phyloP scores from a whole-genome alignment of 2,329 filamentous ascomycete species.

The Westerdykella aurantiaca region DNA sequence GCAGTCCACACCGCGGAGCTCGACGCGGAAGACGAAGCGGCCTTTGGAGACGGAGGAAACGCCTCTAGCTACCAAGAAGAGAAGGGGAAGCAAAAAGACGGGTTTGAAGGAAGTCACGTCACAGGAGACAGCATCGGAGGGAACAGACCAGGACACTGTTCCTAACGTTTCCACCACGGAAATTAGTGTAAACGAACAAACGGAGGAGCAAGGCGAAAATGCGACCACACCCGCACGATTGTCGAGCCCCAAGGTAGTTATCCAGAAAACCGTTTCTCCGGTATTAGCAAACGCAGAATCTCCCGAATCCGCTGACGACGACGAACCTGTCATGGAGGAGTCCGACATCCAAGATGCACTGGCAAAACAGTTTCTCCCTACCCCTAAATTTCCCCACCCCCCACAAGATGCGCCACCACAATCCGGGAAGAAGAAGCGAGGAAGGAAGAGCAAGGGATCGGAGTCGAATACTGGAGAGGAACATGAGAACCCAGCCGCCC shows the following conservation, averaged over 20 bases:
- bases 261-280: slow-evolving; percentile 11
- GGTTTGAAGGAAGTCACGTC: not conserved
- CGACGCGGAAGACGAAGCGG: slow-evolving; percentile 24
- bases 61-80: slow-evolving; percentile 24
- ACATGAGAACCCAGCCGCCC: too few relatives aligned
- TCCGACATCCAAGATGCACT: too few relatives aligned
- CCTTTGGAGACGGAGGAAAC: slow-evolving; percentile 26
- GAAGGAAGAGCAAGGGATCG: too few relatives aligned
- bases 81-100: slow-evolving; percentile 16
- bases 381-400: slow-evolving; percentile 7
- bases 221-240: slow-evolving; percentile 17
- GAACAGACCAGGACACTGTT: not conserved
- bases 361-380: slow-evolving; percentile 7
- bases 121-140: not conserved
- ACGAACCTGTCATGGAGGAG: slow-evolving; percentile 3
- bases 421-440: too few relatives aligned
- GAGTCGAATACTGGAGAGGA: too few relatives aligned
- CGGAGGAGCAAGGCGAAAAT: not conserved
- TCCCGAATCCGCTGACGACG: slow-evolving; percentile 6
- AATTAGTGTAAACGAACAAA: not conserved
- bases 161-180: not conserved
- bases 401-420: too few relatives aligned
- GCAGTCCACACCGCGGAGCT: slow-evolving; percentile 19
- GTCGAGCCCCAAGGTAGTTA: slow-evolving; percentile 20
- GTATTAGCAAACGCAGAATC: slow-evolving; percentile 4